These are phyloP conservation scores for Trichoderma sp. DNA, from an alignment of 2,329 filamentous ascomycete genomes.

Conservation along the genomic window DNA sequence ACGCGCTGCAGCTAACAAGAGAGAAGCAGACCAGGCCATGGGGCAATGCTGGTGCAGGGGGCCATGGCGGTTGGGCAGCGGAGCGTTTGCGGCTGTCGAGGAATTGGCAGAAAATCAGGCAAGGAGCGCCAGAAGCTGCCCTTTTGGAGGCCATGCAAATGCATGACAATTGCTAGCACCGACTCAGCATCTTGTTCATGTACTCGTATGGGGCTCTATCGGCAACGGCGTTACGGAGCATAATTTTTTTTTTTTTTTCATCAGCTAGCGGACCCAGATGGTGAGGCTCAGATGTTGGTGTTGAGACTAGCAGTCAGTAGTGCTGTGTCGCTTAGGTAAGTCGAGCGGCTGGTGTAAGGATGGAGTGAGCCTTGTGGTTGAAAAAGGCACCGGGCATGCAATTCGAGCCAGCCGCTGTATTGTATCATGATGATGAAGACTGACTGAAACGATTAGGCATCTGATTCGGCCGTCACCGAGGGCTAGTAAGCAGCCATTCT, in stretches of 20 bases:
- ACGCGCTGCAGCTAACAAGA: conserved; percentile 11
- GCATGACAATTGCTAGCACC: conserved; percentile 6
- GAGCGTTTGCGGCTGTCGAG: conserved; percentile 12
- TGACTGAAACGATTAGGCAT: not conserved
- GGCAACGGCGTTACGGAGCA: conserved; percentile 7
- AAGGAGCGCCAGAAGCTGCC: not conserved
- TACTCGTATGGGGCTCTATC: conserved; percentile 4
- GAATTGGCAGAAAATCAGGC: not conserved
- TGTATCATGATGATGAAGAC: not conserved
- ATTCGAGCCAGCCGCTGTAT: not conserved
- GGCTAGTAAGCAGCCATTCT: not conserved
- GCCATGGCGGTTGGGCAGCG: conserved; percentile 9
- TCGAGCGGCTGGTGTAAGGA: not conserved
- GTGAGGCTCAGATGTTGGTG: not conserved
- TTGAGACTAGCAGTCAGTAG: not conserved
- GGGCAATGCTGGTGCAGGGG: conserved; percentile 2
- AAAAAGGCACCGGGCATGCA: too few species aligned
- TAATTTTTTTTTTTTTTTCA: not conserved
- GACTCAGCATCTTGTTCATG: not conserved
- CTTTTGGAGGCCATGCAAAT: conserved; percentile 7
- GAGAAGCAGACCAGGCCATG: not conserved
- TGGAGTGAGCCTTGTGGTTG: not conserved
- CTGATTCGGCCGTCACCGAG: conserved; percentile 6
- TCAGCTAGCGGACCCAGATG: not conserved
- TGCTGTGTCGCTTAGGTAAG: not conserved